These are phyloP conservation scores for Aspergillus sp. DNA, from an alignment of 2,329 filamentous ascomycete genomes.

Conservation along the genomic window DNA sequence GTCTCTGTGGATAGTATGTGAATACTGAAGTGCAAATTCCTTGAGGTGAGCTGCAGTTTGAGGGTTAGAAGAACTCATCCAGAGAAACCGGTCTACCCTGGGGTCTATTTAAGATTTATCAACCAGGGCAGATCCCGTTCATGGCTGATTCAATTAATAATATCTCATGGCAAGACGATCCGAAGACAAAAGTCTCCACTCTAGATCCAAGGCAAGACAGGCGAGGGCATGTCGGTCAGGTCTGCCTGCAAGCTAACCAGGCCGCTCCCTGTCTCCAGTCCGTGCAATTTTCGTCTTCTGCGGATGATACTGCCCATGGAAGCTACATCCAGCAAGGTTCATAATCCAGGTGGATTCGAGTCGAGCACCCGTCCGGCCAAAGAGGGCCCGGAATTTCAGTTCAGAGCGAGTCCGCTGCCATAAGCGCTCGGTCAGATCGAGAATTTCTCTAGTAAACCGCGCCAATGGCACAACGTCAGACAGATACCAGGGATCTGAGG, in stretches of 20 bases:
- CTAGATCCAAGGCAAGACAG: not conserved
- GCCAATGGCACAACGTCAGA: constrained; percentile 17
- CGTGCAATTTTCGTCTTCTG: constrained; percentile 12
- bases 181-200: not conserved
- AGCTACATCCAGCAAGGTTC: constrained; percentile 11
- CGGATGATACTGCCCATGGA: constrained; percentile 8
- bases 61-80: not conserved
- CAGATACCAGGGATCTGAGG: constrained; percentile 10
- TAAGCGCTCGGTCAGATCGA: constrained; percentile 12
- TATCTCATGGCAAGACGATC: not conserved
- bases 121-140: not conserved
- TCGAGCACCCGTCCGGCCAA: constrained; percentile 12
- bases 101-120: constrained; percentile 12
- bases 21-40: not conserved
- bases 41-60: not conserved
- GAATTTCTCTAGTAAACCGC: constrained; percentile 10
- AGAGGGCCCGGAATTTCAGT: constrained; percentile 5
- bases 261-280: constrained; percentile 17
- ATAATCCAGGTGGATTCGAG: constrained; percentile 19
- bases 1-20: not conserved
- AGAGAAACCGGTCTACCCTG: not conserved
- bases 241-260: constrained; percentile 15
- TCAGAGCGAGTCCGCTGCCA: constrained; percentile 1
- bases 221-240: constrained; percentile 2
- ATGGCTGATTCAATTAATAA: constrained; percentile 6